Base-by-base conservation (phyloP, 1,139 yeast species). In the Pneumocystis canis region DNA sequence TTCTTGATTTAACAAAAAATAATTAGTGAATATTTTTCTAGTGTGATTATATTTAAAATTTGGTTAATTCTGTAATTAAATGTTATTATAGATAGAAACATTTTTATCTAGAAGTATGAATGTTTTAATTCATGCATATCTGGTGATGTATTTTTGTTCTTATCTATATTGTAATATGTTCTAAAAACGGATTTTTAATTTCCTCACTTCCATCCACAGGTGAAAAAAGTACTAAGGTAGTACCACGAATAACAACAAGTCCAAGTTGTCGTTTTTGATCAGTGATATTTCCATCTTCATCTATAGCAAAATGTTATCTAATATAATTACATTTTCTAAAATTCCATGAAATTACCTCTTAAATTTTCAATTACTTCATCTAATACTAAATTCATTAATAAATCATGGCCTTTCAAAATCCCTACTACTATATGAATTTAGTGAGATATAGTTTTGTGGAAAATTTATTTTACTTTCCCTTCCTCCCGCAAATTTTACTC, bases 401-500 rank as follows among this genome's bases (percentile, higher is more conserved):
- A 95, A 73, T 92, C 98, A 72, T 81, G 89, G 25, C 98, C 97
- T 70, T 87, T 88, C 69, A 92, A 79, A 0, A 77, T 75, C 31
- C 98, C 98, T 32, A 80, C 79, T 9, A 90, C 84, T 71, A 78
- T 77, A 53, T 61, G 40, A 7, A 39, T 30, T 39, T 35, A 39
- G 9, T 20, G 20, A 57, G 33, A n/a, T 16, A 35, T 28, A 60
- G 18, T 41, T 18, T 28, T 28, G 5, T 11, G 16, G 2, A 18
- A 18, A 25, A 25, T 32, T 16, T 6, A 25, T 69, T 70, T 41
- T 63, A 73, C 75, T 72, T 66, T 78, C 79, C 72, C 97, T 82
- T 16, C 96, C 97, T n/a, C 96, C 96, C 69, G 84, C 81, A 71
- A 92, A 84, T 71, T 87, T 84, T 64, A 89, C 95, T 69, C 86